Evolutionary conservation across 2,329 filamentous ascomycete species (phyloP), one percentile per base, ranked within the genome.

Genomic region (Aureobasidium melanogenum): DNA sequence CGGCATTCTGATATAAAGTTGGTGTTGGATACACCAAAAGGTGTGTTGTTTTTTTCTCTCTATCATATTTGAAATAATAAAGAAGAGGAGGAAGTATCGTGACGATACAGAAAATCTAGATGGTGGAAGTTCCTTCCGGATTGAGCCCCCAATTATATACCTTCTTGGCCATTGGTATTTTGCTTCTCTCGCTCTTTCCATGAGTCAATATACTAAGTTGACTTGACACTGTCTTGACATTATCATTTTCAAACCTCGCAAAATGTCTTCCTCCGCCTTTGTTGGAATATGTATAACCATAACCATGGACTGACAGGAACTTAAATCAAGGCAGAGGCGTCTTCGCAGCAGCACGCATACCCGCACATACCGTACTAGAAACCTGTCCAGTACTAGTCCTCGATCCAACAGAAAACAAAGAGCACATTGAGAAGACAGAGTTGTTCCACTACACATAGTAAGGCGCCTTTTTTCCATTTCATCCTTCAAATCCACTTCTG

Each of bases 381-480:
- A 75, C 78, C 9, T 81, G 74, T 43, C 80, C 81, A 4, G 80
- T 82, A 6, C 68, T 84, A 6, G 69, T 83, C 2, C 69, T 84
- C 17, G 74, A 75, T 30, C 66, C 74, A 0, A 66, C 71, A 46
- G 80, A 83, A 64, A 82, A 80, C 64, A 71, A 74, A 60, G 65
- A 74, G 14, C 74, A 83, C 66, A 75, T 83, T 61, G 73, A 74
- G 57, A 75, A 81, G 32, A 83, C 81, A 0, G 72, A 73, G 1
- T 68, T 84, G 4, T 79, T 78, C 67, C 78, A 84, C 67, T 84
- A 84, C 65, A 83, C 80, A 32, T 84, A 84, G 79, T 81, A 73
- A 63, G 74, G 65, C 38, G 15, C 63, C 38, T 65, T 64, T 63
- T 59, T 28, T 17, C 32, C 43, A 43, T 51, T 34, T 46, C 47